These are phyloP conservation scores for Cladosporium halotolerans DNA, from an alignment of 2,329 filamentous ascomycete genomes.

Conservation along the genomic window DNA sequence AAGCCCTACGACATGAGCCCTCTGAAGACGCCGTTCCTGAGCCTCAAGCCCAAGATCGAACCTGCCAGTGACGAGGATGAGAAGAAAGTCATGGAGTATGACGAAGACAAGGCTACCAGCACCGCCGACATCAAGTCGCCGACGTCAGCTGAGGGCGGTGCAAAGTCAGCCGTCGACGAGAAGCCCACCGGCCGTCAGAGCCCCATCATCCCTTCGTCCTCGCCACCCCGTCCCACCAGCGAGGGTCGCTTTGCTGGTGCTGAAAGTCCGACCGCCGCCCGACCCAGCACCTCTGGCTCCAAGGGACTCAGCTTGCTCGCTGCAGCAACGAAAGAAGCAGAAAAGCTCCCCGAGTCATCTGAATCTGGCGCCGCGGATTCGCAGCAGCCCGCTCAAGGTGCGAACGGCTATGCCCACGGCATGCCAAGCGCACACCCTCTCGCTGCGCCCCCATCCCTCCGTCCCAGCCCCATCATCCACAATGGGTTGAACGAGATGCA, in stretches of 20 bases:
- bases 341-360: slow-evolving; percentile 2
- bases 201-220: slow-evolving; percentile 26
- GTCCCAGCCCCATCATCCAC: slow-evolving; percentile 14
- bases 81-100: slow-evolving; percentile 19
- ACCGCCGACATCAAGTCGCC: slow-evolving; percentile 8
- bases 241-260: slow-evolving; percentile 4
- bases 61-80: slow-evolving; percentile 17
- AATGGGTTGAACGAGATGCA: slow-evolving; percentile 12
- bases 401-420: neutral
- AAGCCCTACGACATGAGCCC: slow-evolving; percentile 35
- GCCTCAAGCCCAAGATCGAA: slow-evolving; percentile 22
- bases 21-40: slow-evolving; percentile 33
- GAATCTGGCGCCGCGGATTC: neutral
- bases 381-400: neutral
- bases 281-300: slow-evolving; percentile 17
- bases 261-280: slow-evolving; percentile 4
- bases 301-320: slow-evolving; percentile 28
- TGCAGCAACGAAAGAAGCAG: slow-evolving; percentile 11
- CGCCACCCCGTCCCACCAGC: slow-evolving; percentile 6
- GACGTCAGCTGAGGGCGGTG: neutral
- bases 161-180: slow-evolving; percentile 11
- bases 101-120: slow-evolving; percentile 12
- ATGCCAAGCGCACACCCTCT: slow-evolving; percentile 1
- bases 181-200: slow-evolving; percentile 21
- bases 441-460: neutral